Base-by-base conservation (phyloP, 306 rosid species). In the Potentilla sterilis region DNA sequence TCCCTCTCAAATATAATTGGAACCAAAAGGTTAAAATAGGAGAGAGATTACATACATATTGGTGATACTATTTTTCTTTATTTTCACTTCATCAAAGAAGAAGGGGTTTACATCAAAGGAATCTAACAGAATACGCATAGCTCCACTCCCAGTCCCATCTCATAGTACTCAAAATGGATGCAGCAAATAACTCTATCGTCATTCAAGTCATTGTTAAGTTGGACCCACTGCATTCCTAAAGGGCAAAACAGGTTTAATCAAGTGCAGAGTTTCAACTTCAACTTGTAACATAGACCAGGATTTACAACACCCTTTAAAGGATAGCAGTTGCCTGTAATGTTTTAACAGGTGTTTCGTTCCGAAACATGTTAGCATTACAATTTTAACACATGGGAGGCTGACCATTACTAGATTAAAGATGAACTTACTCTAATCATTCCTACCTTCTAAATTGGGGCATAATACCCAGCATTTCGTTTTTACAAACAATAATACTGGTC, bases 61-160 rank as follows among this genome's bases (percentile, higher is more conserved):
- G 64, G 64, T 51, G 64, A 71, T 51, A 71, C 48, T 71, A 35
- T 71, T 37, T 70, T 7, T 7, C 75, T 52, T 35, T 37, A 18
- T 16, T 22, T 49, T 47, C 13, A 18, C 63, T 57, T 71, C 49
- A 1, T 52, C 75, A 10, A 19, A 37, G 64, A 12, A 71, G 35
- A 71, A 8, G 35, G 19, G 24, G 9, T 34, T 21, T 0, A 51
- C 38, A 41, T 68, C 38, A 68, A 68, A 67, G 4, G 38, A 9
- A 34, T 48, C 74, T n/a, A 11, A 69, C 55, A 46, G 34, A 46
- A 44, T 14, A 14, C 51, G 12, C 15, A 69, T 14, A 51, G 41
- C 24, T 64, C 37, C 63, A 51, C 46, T 6, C 63, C 34, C 73
- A 69, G 73, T 7, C 6, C 73, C 41, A 70, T 49, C 34, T 14